Evolutionary conservation across 768 basidiomycete species (phyloP), one percentile per base, ranked within the genome.

Genomic region (Pisolithus albus): DNA sequence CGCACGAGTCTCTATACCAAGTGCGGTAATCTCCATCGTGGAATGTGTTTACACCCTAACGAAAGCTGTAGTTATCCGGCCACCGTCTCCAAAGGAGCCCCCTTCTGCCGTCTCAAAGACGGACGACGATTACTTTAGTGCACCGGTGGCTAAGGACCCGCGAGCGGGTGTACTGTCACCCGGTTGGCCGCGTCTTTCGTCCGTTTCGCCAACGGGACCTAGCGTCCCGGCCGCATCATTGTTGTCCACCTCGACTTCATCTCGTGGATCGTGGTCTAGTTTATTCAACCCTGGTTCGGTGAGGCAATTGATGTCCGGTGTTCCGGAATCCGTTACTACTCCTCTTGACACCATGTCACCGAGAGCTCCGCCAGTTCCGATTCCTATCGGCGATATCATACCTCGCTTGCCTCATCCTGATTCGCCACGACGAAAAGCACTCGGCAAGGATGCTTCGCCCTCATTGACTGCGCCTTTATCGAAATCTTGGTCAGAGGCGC

Each of bases 241-340:
- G 0, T 59, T 79, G 38, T 69, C 75, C 42, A 71, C 80, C 0
- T 82, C 83, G 0, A 77, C 69, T 43, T 82, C 86, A 3, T 88
- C 88, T 2, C 75, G 82, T 41, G 86, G 82, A 8, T 88, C 89
- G 0, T 91, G 89, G 89, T 85, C 87, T 0, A 89, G 82, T 59
- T 61, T 91, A 10, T 86, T 88, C 63, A 84, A 81, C 53, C 70
- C 85, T 1, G 79, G 78, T 16, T 77, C 73, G 40, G 72, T 89
- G 67, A 75, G 84, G 24, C 84, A 88, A 51, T 79, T 90, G 52
- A 81, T 89, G 57, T 73, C 74, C 10, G 80, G 83, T 30, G 71
- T 81, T 26, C 78, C 80, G 32, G 82, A 80, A 56, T 71, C 75
- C 1, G 67, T 75, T 16, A 66, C 65, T 38, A 74, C 70, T 18